These are phyloP conservation scores for Candida frijolesensis DNA, from an alignment of 1,139 yeast species.

Conservation along the genomic window DNA sequence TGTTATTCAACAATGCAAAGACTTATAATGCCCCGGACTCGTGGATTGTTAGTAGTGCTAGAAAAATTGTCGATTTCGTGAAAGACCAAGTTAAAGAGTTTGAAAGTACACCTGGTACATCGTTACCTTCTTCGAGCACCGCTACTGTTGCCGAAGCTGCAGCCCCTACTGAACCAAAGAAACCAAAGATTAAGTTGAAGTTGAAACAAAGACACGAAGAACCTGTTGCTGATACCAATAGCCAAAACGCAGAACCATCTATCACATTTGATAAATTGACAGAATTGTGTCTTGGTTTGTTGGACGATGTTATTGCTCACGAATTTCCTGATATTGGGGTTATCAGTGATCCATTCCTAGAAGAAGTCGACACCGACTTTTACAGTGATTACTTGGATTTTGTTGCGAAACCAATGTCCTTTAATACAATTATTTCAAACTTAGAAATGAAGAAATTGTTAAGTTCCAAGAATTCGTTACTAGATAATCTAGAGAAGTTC, in stretches of 20 bases:
- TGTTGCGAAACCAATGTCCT: slow-evolving; percentile 59
- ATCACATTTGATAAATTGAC: slow-evolving; percentile 27
- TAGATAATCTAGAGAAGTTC: slow-evolving; percentile 50
- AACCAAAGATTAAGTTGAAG: slow-evolving; percentile 17
- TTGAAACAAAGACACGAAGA: slow-evolving; percentile 10
- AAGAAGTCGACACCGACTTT: slow-evolving; percentile 53
- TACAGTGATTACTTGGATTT: slow-evolving; percentile 63
- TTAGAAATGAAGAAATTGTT: slow-evolving; percentile 45
- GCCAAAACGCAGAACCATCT: slow-evolving; percentile 7
- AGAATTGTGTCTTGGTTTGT: slow-evolving; percentile 24
- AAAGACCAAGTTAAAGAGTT: slow-evolving; percentile 39
- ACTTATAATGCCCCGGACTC: slow-evolving; percentile 64
- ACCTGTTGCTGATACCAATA: slow-evolving; percentile 4
- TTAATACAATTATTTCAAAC: slow-evolving; percentile 45
- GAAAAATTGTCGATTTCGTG: slow-evolving; percentile 44
- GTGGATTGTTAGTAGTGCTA: slow-evolving; percentile 62
- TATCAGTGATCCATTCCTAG: slow-evolving; percentile 58
- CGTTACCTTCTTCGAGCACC: slow-evolving; percentile 3
- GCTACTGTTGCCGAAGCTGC: neutral
- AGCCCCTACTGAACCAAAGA: slow-evolving; percentile 9
- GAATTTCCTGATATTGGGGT: slow-evolving; percentile 46
- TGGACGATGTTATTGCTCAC: slow-evolving; percentile 44
- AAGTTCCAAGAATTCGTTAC: slow-evolving; percentile 25
- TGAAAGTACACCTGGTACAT: slow-evolving; percentile 12
- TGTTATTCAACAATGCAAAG: slow-evolving; percentile 60